Percentiles rank a stretch among this genome's conserved stretches.
phyloP scores from a whole-genome alignment of 225 moss, liverwort and hornwort genomes.

The Polytrichum formosum region DNA sequence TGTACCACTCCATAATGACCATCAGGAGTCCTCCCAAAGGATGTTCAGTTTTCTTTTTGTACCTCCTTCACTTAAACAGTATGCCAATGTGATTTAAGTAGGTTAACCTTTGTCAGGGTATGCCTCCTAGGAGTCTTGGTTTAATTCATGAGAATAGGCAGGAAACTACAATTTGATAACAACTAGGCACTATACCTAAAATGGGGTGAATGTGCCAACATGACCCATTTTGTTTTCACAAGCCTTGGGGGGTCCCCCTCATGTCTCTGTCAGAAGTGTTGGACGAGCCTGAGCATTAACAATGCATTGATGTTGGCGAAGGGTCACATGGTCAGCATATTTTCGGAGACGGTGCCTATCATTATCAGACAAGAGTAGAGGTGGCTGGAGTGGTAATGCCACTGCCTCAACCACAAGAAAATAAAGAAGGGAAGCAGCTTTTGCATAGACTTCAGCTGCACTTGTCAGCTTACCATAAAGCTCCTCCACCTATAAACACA shows the following conservation, averaged over 20 bases:
- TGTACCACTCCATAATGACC: too few relatives aligned
- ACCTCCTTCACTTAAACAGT: too few relatives aligned
- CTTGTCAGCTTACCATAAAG: slow-evolving; percentile 71
- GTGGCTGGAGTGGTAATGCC: slow-evolving; percentile 78
- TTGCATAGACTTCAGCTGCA: slow-evolving; percentile 62
- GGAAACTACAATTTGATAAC: slow-evolving; percentile 34
- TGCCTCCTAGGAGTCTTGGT: too few relatives aligned
- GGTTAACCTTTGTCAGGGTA: too few relatives aligned
- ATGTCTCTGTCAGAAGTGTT: slow-evolving; percentile 22
- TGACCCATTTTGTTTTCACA: slow-evolving; percentile 20
- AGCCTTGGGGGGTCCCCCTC: slow-evolving; percentile 15
- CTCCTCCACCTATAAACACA: slow-evolving; percentile 74
- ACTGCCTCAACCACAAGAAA: slow-evolving; percentile 86
- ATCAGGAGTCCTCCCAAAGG: too few relatives aligned
- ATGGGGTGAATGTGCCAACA: slow-evolving; percentile 23
- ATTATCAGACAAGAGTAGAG: slow-evolving; percentile 56
- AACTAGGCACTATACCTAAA: slow-evolving; percentile 24
- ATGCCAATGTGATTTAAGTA: too few relatives aligned
- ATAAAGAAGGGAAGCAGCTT: slow-evolving; percentile 69
- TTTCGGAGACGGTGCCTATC: slow-evolving; percentile 79
- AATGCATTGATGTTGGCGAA: slow-evolving; percentile 79
- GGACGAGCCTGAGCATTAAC: slow-evolving; percentile 45
- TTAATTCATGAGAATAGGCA: slow-evolving; percentile 1
- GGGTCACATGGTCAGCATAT: slow-evolving; percentile 71
- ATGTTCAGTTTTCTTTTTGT: too few relatives aligned